phyloP scores from a whole-genome alignment of 345 rosid genomes.

The Populus tremula region DNA sequence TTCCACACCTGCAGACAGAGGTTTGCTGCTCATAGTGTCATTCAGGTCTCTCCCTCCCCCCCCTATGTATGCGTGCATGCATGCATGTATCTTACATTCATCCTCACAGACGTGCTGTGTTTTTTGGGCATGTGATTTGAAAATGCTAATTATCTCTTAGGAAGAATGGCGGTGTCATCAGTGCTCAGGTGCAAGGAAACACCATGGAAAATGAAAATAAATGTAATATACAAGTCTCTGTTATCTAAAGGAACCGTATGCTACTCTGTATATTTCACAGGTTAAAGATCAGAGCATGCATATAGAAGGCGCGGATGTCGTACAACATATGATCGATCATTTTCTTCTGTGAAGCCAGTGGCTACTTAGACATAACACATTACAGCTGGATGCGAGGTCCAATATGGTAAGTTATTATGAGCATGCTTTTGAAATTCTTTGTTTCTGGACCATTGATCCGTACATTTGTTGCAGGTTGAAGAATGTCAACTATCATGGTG shows the following conservation, averaged over 20 bases:
- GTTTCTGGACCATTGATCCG: neutral
- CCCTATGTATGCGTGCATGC: neutral
- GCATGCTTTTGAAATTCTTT: neutral
- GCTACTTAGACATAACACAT: neutral
- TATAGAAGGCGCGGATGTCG: conserved; percentile 87
- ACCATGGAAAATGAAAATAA: neutral
- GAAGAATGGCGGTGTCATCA: neutral
- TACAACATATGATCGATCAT: conserved; percentile 80
- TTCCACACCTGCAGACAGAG: conserved; percentile 78
- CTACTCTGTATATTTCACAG: conserved; percentile 33
- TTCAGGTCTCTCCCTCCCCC: conserved; percentile 57
- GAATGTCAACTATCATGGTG: neutral
- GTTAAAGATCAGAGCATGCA: conserved; percentile 69
- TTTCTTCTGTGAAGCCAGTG: conserved; percentile 42
- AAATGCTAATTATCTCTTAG: neutral
- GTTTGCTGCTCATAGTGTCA: conserved; percentile 89
- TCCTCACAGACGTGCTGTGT: neutral
- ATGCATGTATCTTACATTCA: neutral
- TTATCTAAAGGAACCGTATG: neutral
- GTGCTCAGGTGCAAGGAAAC: neutral
- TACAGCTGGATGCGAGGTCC: neutral
- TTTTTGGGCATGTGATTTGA: neutral
- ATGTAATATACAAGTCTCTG: neutral
- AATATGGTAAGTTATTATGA: conserved; percentile 2
- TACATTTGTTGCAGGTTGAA: conserved; percentile 15